phyloP scores from a whole-genome alignment of 2,329 filamentous ascomycete species.

The Plenodomus tracheiphilus region DNA sequence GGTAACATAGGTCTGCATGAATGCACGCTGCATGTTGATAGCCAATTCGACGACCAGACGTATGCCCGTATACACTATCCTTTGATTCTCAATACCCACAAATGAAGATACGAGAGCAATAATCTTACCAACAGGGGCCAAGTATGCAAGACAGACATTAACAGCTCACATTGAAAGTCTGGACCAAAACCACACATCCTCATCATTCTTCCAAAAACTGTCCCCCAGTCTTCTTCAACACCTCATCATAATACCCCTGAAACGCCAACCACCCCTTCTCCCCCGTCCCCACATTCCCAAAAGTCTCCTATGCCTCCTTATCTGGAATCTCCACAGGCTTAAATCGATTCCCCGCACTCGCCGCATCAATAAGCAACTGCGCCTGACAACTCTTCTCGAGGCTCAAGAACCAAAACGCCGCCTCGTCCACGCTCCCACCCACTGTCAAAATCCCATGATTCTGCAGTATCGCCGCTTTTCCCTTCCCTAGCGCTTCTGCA shows the following conservation, averaged over 20 bases:
- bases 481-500: conserved; percentile 41
- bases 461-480: conserved; percentile 45
- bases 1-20: too few relatives aligned
- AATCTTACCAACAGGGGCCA: too few relatives aligned
- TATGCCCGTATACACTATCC: too few relatives aligned
- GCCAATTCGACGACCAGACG: too few relatives aligned
- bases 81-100: too few relatives aligned
- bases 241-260: conserved; percentile 59
- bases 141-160: too few relatives aligned
- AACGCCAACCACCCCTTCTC: conserved; percentile 59
- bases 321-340: conserved; percentile 48
- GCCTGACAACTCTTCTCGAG: conserved; percentile 53
- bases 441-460: conserved; percentile 48
- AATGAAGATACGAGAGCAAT: too few relatives aligned
- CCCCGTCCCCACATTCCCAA: conserved; percentile 49
- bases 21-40: too few relatives aligned
- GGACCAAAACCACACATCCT: neutral
- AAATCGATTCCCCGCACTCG: conserved; percentile 40
- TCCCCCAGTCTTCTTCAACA: conserved; percentile 55
- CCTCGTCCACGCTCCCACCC: conserved; percentile 48
- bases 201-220: conserved; percentile 51
- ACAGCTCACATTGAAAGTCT: too few relatives aligned
- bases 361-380: conserved; percentile 50
- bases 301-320: conserved; percentile 46
- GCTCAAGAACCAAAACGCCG: conserved; percentile 52